These are phyloP conservation scores for Penicillium freii DNA, from an alignment of 2,329 filamentous ascomycete genomes.

Conservation along the genomic window DNA sequence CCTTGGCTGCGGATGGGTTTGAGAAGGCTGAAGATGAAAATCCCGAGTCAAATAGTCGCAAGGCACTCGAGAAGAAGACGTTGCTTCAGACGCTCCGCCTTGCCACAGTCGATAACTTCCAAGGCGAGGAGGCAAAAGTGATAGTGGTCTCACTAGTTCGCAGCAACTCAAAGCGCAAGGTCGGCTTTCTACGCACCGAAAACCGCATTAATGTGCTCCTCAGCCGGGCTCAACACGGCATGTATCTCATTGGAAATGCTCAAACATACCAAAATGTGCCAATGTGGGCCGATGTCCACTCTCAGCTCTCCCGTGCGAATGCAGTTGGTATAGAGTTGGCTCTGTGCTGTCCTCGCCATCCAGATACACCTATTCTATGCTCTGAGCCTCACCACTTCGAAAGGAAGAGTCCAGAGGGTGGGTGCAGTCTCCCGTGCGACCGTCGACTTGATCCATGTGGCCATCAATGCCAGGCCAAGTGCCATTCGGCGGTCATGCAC, in stretches of 20 bases:
- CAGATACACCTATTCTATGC: constrained; percentile 1
- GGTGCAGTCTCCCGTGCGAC: constrained; percentile 9
- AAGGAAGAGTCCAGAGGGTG: constrained; percentile 9
- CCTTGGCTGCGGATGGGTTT: constrained; percentile 2
- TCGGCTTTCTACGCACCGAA: constrained; percentile 61
- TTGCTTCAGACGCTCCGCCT: constrained; percentile 29
- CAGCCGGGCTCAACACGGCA: constrained; percentile 31
- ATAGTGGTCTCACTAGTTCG: constrained; percentile 65
- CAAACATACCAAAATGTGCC: constrained; percentile 8
- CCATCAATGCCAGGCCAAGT: constrained; percentile 13
- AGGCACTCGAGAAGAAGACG: constrained; percentile 5
- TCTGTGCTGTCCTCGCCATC: constrained; percentile 10
- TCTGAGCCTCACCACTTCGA: constrained; percentile 12
- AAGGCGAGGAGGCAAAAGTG: constrained; percentile 68
- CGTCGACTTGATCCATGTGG: constrained; percentile 15
- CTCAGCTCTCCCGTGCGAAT: background rate
- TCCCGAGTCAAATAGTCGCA: background rate
- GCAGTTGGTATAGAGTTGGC: constrained; percentile 5
- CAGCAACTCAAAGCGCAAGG: constrained; percentile 56
- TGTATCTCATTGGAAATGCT: constrained; percentile 14
- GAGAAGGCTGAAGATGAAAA: background rate
- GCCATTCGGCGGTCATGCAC: constrained; percentile 11
- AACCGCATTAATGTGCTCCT: constrained; percentile 66
- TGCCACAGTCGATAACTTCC: constrained; percentile 67
- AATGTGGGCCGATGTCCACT: constrained; percentile 15